Evolutionary conservation across 2,329 filamentous ascomycete genomes (phyloP).

Genomic region (Knufia fluminis): DNA sequence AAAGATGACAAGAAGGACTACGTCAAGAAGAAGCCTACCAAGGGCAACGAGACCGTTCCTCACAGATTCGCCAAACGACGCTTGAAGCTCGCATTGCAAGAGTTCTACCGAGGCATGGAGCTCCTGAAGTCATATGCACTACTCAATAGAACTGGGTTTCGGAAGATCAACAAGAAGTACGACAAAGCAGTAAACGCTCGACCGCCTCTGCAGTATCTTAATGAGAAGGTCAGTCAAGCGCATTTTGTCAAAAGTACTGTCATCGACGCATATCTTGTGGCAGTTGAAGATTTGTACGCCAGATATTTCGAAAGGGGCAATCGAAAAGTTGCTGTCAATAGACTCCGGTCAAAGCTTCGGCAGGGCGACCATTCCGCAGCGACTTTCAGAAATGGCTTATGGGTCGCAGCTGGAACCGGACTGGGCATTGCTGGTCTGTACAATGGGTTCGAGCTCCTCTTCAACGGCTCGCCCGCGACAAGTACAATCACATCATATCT

Average conservation of each 20-base stretch:
- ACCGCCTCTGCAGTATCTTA: slow-evolving; percentile 72
- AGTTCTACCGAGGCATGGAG: slow-evolving; percentile 87
- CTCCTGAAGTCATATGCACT: slow-evolving; percentile 84
- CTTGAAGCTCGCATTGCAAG: slow-evolving; percentile 80
- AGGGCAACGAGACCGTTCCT: slow-evolving; percentile 54
- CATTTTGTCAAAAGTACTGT: slow-evolving; percentile 88
- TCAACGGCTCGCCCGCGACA: slow-evolving; percentile 40
- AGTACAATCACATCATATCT: slow-evolving; percentile 55
- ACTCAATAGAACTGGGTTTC: slow-evolving; percentile 84
- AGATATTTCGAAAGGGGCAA: slow-evolving; percentile 92
- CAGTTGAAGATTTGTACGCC: slow-evolving; percentile 84
- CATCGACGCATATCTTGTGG: slow-evolving; percentile 68
- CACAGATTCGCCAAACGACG: slow-evolving; percentile 86
- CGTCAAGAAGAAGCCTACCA: slow-evolving; percentile 31
- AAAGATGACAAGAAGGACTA: slow-evolving; percentile 40
- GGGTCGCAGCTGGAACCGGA: slow-evolving; percentile 59
- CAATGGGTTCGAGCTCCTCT: slow-evolving; percentile 46
- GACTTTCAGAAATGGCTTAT: slow-evolving; percentile 53
- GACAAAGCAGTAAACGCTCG: slow-evolving; percentile 79
- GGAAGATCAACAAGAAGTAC: slow-evolving; percentile 98
- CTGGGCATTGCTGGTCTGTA: slow-evolving; percentile 59
- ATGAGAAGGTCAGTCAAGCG: slow-evolving; percentile 79
- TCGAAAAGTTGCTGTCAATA: slow-evolving; percentile 80
- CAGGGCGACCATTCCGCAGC: slow-evolving; percentile 49
- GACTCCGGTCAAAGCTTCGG: slow-evolving; percentile 65